Percentiles rank a stretch among this genome's conserved stretches.
phyloP scores from a whole-genome alignment of 257 asterid species.

The Echium plantagineum region DNA sequence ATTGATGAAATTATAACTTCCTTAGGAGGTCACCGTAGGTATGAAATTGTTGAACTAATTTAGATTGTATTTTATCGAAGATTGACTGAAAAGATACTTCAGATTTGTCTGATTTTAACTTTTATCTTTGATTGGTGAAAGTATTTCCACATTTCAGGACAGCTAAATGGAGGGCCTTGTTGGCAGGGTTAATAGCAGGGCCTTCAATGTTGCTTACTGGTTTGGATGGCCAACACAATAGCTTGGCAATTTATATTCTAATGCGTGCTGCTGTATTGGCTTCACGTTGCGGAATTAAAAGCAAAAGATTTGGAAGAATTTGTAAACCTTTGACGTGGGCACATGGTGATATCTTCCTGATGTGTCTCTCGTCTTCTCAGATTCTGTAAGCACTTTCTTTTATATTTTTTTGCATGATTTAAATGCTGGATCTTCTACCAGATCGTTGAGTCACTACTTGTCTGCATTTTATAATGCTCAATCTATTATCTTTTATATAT shows the following conservation, averaged over 20 bases:
- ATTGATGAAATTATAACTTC: constrained; percentile 81
- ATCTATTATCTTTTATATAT: no score
- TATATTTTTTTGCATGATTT: no score
- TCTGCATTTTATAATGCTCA: no score
- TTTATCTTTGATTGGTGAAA: not conserved
- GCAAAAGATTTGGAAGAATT: constrained; percentile 68
- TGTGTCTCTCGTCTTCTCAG: constrained; percentile 96
- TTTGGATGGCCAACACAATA: constrained; percentile 59
- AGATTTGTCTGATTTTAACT: constrained; percentile 3
- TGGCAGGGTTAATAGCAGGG: constrained; percentile 96
- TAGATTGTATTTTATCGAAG: no score
- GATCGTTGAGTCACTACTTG: no score
- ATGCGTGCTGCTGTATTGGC: constrained; percentile 99
- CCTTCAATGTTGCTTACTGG: constrained; percentile 92
- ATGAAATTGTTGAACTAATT: constrained; percentile 11
- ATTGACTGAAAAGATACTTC: not conserved
- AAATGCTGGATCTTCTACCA: no score
- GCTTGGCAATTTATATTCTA: constrained; percentile 88
- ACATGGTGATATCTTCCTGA: constrained; percentile 91
- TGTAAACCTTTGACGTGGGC: constrained; percentile 95
- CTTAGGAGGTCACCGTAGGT: constrained; percentile 87
- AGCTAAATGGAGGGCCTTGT: constrained; percentile 90
- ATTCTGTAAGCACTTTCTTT: constrained; percentile 50
- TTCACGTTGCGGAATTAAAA: constrained; percentile 92
- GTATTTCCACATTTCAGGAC: constrained; percentile 44